phyloP scores from a whole-genome alignment of 805 yeast genomes.

The Yamadazyma endophytica region DNA sequence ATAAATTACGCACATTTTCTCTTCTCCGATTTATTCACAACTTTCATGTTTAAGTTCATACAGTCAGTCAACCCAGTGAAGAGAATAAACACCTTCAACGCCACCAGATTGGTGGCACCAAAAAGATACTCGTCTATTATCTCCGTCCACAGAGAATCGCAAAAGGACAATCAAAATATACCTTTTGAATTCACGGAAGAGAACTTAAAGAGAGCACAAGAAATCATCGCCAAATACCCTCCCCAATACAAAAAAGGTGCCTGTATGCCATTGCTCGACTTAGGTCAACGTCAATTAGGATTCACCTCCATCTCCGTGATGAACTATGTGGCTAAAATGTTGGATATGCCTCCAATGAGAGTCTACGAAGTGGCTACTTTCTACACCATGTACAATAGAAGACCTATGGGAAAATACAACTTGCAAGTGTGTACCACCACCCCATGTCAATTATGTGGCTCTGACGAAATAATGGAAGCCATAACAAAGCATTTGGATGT shows the following conservation, averaged over 20 bases:
- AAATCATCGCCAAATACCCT: constrained; percentile 75
- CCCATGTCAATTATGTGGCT: constrained; percentile 82
- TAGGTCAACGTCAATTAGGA: constrained; percentile 85
- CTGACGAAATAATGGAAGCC: constrained; percentile 74
- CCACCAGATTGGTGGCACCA: too few species aligned
- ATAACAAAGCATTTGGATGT: constrained; percentile 56
- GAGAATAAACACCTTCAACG: too few species aligned
- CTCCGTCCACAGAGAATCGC: constrained; percentile 71
- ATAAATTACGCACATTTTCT: too few species aligned
- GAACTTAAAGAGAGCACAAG: constrained; percentile 64
- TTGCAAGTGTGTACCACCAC: constrained; percentile 87
- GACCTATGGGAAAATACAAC: constrained; percentile 81
- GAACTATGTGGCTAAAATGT: constrained; percentile 82
- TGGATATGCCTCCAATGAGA: constrained; percentile 92
- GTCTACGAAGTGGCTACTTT: constrained; percentile 91
- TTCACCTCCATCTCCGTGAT: constrained; percentile 82
- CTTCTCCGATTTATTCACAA: too few species aligned
- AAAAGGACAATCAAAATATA: constrained; percentile 59
- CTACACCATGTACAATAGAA: constrained; percentile 86
- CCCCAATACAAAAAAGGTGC: constrained; percentile 85
- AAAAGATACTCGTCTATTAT: constrained; percentile 36
- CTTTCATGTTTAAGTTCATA: too few species aligned
- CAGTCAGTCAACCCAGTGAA: too few species aligned
- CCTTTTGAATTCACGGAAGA: constrained; percentile 71
- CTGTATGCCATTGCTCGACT: constrained; percentile 79